phyloP scores from a whole-genome alignment of 1,284 basidiomycete species.

The Anthracocystis walkeri region DNA sequence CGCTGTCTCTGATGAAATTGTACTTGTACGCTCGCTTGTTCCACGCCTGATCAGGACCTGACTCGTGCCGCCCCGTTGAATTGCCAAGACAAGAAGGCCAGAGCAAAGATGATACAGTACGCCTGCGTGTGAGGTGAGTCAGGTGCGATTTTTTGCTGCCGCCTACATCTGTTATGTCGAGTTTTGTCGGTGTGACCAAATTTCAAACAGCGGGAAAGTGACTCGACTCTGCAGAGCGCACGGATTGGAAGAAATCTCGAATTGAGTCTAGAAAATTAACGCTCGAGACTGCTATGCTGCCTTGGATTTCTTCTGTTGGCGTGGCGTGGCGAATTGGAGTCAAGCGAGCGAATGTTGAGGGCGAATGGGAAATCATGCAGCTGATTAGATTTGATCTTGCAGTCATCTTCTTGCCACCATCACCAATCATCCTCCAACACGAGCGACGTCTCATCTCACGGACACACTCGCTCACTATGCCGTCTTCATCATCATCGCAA shows the following conservation, averaged over 20 bases:
- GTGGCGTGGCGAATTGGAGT: constrained; percentile 1
- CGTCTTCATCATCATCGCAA: constrained; percentile 24
- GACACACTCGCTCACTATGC: constrained; percentile 2
- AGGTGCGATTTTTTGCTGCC: not conserved
- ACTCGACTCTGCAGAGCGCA: constrained; percentile 10
- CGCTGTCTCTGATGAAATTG: not conserved
- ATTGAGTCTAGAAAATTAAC: not conserved
- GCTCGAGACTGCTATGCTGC: constrained; percentile 1
- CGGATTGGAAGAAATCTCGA: constrained; percentile 14
- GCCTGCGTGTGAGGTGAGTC: no score
- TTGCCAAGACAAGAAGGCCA: not conserved
- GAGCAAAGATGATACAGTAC: no score
- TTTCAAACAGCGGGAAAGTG: not conserved
- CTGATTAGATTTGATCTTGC: constrained; percentile 6
- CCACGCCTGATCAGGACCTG: not conserved
- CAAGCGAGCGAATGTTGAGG: no score
- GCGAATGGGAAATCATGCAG: not conserved
- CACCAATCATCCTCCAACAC: not conserved
- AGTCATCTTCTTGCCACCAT: not conserved
- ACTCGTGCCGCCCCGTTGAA: not conserved
- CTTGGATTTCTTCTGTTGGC: not conserved
- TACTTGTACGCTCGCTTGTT: not conserved
- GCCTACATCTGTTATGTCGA: not conserved
- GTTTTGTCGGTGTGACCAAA: not conserved
- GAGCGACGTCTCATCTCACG: not conserved